These are phyloP conservation scores for Wickerhamomyces chaumierensis DNA, from an alignment of 805 yeast genomes.

Conservation along the genomic window DNA sequence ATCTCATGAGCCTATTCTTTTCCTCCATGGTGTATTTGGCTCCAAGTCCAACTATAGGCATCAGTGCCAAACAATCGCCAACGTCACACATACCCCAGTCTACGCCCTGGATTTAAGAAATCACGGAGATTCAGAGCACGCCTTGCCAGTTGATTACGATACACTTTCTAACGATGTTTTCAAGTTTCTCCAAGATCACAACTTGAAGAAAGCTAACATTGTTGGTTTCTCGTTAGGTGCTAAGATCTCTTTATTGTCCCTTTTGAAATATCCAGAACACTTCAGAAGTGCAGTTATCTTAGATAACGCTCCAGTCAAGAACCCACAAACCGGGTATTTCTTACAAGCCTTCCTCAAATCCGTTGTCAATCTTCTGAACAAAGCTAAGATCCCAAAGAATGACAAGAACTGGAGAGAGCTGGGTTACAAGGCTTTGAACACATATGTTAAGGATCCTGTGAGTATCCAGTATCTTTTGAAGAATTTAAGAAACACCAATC, in stretches of 20 bases:
- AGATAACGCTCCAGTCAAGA: constrained; percentile 33
- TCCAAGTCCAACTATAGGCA: constrained; percentile 28
- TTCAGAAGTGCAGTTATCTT: constrained; percentile 29
- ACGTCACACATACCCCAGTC: constrained; percentile 21
- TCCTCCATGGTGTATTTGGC: constrained; percentile 41
- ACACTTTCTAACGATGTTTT: constrained; percentile 31
- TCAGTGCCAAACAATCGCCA: constrained; percentile 25
- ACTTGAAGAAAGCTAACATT: constrained; percentile 19
- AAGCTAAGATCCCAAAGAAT: constrained; percentile 11
- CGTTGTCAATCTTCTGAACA: constrained; percentile 25
- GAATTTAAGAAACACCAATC: constrained; percentile 21
- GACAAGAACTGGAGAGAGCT: constrained; percentile 19
- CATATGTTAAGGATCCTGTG: constrained; percentile 14
- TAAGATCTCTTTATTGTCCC: constrained; percentile 34
- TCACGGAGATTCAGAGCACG: constrained; percentile 34
- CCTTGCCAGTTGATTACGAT: constrained; percentile 28
- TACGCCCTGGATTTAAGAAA: constrained; percentile 36
- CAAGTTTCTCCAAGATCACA: constrained; percentile 21
- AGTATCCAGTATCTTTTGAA: constrained; percentile 25
- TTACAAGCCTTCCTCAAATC: constrained; percentile 27
- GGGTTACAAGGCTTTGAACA: constrained; percentile 12
- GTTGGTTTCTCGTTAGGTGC: constrained; percentile 46
- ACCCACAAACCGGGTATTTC: constrained; percentile 20
- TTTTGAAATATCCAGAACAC: constrained; percentile 27
- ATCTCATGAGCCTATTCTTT: constrained; percentile 24